Evolutionary conservation across 1,284 basidiomycete genomes (phyloP).

Genomic region (Neonothopanus nambi): DNA sequence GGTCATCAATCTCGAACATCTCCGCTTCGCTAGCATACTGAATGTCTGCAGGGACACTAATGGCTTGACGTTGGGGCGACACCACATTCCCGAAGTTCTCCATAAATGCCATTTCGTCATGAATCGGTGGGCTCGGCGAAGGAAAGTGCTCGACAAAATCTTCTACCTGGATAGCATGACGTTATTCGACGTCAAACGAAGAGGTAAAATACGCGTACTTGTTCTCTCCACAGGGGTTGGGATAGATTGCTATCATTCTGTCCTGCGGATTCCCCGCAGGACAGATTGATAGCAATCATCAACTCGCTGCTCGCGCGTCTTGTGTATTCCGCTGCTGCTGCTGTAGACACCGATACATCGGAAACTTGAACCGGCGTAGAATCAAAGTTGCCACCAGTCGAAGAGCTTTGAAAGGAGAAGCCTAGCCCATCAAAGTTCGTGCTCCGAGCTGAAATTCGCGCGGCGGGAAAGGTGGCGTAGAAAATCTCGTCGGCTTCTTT

Average conservation of each 20-base stretch:
- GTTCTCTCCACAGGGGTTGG: background rate
- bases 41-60: background rate
- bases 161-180: too few species aligned
- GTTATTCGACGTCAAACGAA: too few species aligned
- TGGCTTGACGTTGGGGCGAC: too few species aligned
- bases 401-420: background rate
- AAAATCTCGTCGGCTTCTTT: conserved; percentile 40
- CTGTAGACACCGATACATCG: too few species aligned
- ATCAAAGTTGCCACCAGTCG: background rate
- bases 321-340: too few species aligned
- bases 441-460: conserved; percentile 24
- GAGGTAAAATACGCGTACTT: too few species aligned
- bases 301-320: background rate
- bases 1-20: background rate
- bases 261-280: background rate
- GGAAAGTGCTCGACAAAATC: too few species aligned
- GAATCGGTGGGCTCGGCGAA: too few species aligned
- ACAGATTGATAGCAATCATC: conserved; percentile 4
- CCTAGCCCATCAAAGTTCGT: conserved; percentile 11
- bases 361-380: too few species aligned
- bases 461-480: conserved; percentile 43
- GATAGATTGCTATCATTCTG: background rate
- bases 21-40: background rate
- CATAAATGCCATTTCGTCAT: too few species aligned
- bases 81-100: too few species aligned